Conservation (phyloP, 2,329 filamentous ascomycete genomes). For the Colletotrichum brevisporum region DNA sequence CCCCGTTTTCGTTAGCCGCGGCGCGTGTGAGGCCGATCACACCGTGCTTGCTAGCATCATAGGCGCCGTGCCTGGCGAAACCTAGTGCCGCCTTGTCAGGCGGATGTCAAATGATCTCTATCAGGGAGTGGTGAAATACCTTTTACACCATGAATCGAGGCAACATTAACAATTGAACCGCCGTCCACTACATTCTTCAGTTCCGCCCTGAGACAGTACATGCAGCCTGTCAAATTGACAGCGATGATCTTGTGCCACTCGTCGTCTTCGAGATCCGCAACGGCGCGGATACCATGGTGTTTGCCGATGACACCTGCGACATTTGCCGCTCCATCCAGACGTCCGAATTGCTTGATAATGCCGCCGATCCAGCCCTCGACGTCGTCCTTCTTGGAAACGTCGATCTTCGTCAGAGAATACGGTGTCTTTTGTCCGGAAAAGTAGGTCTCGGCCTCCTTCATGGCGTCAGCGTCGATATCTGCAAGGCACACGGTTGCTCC, state of each 20-base stretch:
- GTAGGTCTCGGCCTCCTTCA: slow-evolving; percentile 49
- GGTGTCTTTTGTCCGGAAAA: slow-evolving; percentile 44
- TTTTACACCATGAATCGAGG: slow-evolving; percentile 64
- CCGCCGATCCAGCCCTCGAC: slow-evolving; percentile 66
- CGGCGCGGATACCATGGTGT: slow-evolving; percentile 54
- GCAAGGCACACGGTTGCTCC: slow-evolving; percentile 55
- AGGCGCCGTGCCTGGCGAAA: slow-evolving; percentile 52
- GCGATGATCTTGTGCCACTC: slow-evolving; percentile 64
- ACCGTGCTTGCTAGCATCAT: slow-evolving; percentile 57
- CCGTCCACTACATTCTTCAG: slow-evolving; percentile 60
- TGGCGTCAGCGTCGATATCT: slow-evolving; percentile 52
- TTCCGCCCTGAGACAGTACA: slow-evolving; percentile 65
- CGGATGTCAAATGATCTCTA: background rate
- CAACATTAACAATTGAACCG: slow-evolving; percentile 72
- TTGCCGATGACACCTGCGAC: slow-evolving; percentile 66
- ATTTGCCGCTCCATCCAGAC: slow-evolving; percentile 69
- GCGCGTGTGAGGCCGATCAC: slow-evolving; percentile 54
- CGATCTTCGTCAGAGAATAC: slow-evolving; percentile 55
- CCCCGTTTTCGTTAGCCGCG: slow-evolving; percentile 57
- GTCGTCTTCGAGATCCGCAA: slow-evolving; percentile 59
- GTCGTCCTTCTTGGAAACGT: slow-evolving; percentile 61
- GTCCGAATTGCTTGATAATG: slow-evolving; percentile 64
- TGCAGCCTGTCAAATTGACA: slow-evolving; percentile 65
- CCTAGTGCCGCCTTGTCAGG: slow-evolving; percentile 41
- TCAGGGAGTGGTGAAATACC: slow-evolving; percentile 41